A percentile compares a stretch with the other conserved stretches of the same genome.
These are phyloP conservation scores for Lasiosphaeriaceae sp. DNA, from an alignment of 495 filamentous ascomycete genomes.

Conservation along the genomic window DNA sequence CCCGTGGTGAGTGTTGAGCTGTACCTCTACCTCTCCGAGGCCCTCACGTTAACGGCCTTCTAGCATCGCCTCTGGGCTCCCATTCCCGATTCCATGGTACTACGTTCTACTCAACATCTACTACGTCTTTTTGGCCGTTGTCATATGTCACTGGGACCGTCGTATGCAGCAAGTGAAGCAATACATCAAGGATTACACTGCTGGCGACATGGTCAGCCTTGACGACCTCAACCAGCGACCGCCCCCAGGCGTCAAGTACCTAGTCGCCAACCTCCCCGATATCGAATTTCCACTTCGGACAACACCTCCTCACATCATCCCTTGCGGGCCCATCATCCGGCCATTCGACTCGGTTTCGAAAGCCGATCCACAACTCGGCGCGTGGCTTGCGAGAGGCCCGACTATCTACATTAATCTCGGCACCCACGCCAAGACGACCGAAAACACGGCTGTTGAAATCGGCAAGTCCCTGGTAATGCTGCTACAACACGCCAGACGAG, in stretches of 20 bases:
- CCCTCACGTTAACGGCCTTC: background rate
- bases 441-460: slow-evolving; percentile 23
- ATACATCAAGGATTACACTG: slow-evolving; percentile 4
- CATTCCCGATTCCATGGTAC: slow-evolving; percentile 12
- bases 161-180: slow-evolving; percentile 10
- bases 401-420: slow-evolving; percentile 43
- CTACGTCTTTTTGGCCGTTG: slow-evolving; percentile 17
- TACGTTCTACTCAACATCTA: slow-evolving; percentile 18
- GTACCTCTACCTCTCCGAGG: too few species aligned
- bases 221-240: slow-evolving; percentile 15
- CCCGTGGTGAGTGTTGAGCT: slow-evolving; percentile 40
- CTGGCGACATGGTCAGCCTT: slow-evolving; percentile 13
- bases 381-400: slow-evolving; percentile 30
- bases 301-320: slow-evolving; percentile 39
- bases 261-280: slow-evolving; percentile 25
- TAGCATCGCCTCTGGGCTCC: slow-evolving; percentile 14
- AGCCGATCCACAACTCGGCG: slow-evolving; percentile 27
- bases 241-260: slow-evolving; percentile 13
- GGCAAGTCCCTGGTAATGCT: slow-evolving; percentile 30
- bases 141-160: slow-evolving; percentile 13
- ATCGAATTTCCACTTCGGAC: slow-evolving; percentile 30
- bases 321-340: slow-evolving; percentile 50
- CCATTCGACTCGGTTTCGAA: slow-evolving; percentile 28
- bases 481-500: slow-evolving; percentile 11
- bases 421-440: slow-evolving; percentile 22